Evolutionary conservation across 768 basidiomycete genomes (phyloP).

Genomic region (Trametes maxima): DNA sequence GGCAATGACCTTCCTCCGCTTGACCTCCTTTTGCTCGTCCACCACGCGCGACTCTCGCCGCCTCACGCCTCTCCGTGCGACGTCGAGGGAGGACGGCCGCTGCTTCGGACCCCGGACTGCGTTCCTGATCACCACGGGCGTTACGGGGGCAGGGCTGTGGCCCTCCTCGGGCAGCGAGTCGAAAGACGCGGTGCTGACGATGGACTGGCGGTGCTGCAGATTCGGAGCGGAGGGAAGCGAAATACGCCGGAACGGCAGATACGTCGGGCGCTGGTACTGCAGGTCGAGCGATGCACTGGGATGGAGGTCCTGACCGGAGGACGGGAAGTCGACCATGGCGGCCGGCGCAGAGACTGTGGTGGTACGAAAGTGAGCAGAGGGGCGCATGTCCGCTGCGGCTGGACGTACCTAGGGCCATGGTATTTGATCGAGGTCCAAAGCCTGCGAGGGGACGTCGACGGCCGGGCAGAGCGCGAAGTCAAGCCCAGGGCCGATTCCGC

Average conservation of each 20-base stretch:
- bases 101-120: slow-evolving; percentile 30
- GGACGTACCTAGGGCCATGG: slow-evolving; percentile 24
- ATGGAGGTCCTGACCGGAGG: slow-evolving; percentile 20
- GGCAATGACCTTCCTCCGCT: slow-evolving; percentile 68
- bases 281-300: slow-evolving; percentile 20
- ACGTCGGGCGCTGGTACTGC: slow-evolving; percentile 48
- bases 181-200: slow-evolving; percentile 71
- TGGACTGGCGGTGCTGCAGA: slow-evolving; percentile 59
- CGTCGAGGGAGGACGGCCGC: slow-evolving; percentile 43
- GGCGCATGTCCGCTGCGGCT: not conserved
- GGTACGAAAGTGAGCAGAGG: not conserved
- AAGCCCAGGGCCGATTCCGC: slow-evolving; percentile 1
- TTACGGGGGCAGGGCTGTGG: slow-evolving; percentile 30
- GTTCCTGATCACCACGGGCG: slow-evolving; percentile 39
- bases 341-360: slow-evolving; percentile 20
- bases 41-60: slow-evolving; percentile 44
- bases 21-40: slow-evolving; percentile 53
- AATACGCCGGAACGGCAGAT: slow-evolving; percentile 51
- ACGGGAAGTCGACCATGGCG: slow-evolving; percentile 34
- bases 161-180: slow-evolving; percentile 68
- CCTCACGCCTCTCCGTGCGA: slow-evolving; percentile 40
- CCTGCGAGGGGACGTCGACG: slow-evolving; percentile 4
- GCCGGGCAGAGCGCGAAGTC: slow-evolving; percentile 3
- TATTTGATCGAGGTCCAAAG: slow-evolving; percentile 1
- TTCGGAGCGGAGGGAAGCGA: slow-evolving; percentile 45